These are phyloP conservation scores for Cladosporium sp. DNA, from an alignment of 2,329 filamentous ascomycete genomes.

Conservation along the genomic window DNA sequence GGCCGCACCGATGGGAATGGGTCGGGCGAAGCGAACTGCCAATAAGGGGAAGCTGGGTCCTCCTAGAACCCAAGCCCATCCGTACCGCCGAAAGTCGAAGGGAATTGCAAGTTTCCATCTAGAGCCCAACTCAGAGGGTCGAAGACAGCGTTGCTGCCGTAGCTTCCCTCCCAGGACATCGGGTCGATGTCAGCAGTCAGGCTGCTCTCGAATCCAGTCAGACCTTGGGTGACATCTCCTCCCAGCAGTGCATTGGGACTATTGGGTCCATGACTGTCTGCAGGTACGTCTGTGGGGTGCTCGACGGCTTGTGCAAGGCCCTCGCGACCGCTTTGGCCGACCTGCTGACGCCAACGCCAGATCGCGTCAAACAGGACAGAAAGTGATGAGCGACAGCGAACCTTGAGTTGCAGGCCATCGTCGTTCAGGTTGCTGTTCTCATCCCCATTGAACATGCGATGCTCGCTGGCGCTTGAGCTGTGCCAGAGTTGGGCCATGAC, in stretches of 20 bases:
- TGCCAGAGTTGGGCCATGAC: conserved; percentile 89
- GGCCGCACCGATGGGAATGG: conserved; percentile 4
- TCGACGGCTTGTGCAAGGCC: conserved; percentile 66
- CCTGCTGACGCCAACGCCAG: conserved; percentile 83
- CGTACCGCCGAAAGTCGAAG: conserved; percentile 42
- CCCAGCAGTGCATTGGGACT: conserved; percentile 28
- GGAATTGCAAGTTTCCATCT: conserved; percentile 77
- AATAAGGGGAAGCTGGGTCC: not conserved
- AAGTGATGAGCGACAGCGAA: conserved; percentile 83
- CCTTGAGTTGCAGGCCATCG: conserved; percentile 73
- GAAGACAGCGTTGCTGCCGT: conserved; percentile 72
- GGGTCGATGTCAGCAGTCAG: conserved; percentile 29
- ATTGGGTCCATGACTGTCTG: conserved; percentile 28
- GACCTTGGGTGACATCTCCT: conserved; percentile 19
- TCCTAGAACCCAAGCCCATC: conserved; percentile 20
- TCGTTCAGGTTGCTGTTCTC: conserved; percentile 49
- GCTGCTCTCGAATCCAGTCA: conserved; percentile 23
- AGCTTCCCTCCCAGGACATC: conserved; percentile 39
- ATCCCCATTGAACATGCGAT: conserved; percentile 33
- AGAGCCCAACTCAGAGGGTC: conserved; percentile 93
- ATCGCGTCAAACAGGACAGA: conserved; percentile 82
- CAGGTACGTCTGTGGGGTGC: conserved; percentile 63
- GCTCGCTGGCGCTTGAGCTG: conserved; percentile 42
- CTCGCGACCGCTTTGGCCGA: conserved; percentile 48
- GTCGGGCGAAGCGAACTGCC: not conserved